Evolutionary conservation across 257 asterid genomes (phyloP).

Genomic region (Cinchona pubescens): DNA sequence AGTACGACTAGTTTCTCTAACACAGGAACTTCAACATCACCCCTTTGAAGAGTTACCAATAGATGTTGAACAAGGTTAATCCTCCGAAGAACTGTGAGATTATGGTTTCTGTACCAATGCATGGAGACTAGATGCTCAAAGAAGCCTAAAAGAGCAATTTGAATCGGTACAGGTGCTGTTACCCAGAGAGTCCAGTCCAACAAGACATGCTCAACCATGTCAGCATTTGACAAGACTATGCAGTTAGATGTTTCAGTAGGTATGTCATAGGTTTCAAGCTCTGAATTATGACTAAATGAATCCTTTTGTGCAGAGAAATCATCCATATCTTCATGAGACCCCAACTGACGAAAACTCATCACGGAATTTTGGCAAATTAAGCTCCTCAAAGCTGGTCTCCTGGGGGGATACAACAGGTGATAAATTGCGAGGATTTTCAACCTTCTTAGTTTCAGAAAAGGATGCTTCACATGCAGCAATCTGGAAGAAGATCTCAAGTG

Average conservation of each 20-base stretch:
- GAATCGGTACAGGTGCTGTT: slow-evolving; percentile 78
- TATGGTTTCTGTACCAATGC: slow-evolving; percentile 99
- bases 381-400: slow-evolving; percentile 71
- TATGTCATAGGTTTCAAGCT: slow-evolving; percentile 78
- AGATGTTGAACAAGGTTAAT: slow-evolving; percentile 97
- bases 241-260: slow-evolving; percentile 88
- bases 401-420: slow-evolving; percentile 54
- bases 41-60: slow-evolving; percentile 94
- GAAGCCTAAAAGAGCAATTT: slow-evolving; percentile 83
- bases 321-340: slow-evolving; percentile 86
- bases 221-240: slow-evolving; percentile 90
- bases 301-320: slow-evolving; percentile 92
- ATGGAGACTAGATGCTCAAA: slow-evolving; percentile 98
- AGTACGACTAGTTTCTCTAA: slow-evolving; percentile 86
- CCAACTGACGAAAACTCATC: slow-evolving; percentile 89
- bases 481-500: slow-evolving; percentile 93
- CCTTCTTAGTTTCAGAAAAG: slow-evolving; percentile 82
- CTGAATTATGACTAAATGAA: slow-evolving; percentile 78
- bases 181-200: slow-evolving; percentile 99
- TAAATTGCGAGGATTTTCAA: slow-evolving; percentile 34
- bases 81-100: slow-evolving; percentile 89
- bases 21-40: slow-evolving; percentile 97
- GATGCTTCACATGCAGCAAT: slow-evolving; percentile 99
- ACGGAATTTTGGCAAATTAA: slow-evolving; percentile 66
- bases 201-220: slow-evolving; percentile 98